Evolutionary conservation across 1,284 basidiomycete species (phyloP).

Genomic region (Ganoderma lucidum): DNA sequence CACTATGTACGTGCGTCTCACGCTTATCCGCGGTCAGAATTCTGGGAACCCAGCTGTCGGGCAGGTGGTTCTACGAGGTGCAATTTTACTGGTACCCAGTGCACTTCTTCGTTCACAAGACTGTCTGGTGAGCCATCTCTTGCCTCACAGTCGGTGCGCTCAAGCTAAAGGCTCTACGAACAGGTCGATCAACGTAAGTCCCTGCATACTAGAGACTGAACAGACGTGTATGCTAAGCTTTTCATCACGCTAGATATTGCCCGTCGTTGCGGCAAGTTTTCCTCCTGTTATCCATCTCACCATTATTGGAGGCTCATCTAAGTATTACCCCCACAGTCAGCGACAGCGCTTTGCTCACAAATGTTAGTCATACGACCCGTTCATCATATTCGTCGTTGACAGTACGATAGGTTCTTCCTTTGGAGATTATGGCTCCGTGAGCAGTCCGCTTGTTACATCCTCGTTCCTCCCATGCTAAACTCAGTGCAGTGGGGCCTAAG

Average conservation of each 20-base stretch:
- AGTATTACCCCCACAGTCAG: conserved; percentile 1
- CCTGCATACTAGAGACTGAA: background rate
- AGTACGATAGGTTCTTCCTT: conserved; percentile 11
- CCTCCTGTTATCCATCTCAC: background rate
- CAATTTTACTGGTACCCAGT: conserved; percentile 16
- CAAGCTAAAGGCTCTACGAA: background rate
- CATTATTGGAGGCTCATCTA: no score
- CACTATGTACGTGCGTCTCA: conserved; percentile 12
- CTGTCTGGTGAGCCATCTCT: conserved; percentile 13
- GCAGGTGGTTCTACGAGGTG: conserved; percentile 16
- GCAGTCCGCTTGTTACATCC: background rate
- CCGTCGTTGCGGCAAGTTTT: conserved; percentile 9
- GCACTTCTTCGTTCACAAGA: conserved; percentile 8
- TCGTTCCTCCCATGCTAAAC: background rate
- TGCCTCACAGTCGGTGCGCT: no score
- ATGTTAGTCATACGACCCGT: background rate
- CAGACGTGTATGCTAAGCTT: no score
- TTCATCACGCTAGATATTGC: background rate
- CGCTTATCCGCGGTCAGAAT: background rate
- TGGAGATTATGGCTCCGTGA: conserved; percentile 19
- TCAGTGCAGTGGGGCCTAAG: conserved; percentile 7
- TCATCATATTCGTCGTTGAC: background rate
- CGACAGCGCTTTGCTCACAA: conserved; percentile 14
- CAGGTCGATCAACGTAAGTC: conserved; percentile 18
- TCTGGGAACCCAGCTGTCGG: no score